Percentiles rank a stretch among this genome's conserved stretches.
Evolutionary conservation across 306 rosid species (phyloP).

Genomic region (Castanea mollissima): DNA sequence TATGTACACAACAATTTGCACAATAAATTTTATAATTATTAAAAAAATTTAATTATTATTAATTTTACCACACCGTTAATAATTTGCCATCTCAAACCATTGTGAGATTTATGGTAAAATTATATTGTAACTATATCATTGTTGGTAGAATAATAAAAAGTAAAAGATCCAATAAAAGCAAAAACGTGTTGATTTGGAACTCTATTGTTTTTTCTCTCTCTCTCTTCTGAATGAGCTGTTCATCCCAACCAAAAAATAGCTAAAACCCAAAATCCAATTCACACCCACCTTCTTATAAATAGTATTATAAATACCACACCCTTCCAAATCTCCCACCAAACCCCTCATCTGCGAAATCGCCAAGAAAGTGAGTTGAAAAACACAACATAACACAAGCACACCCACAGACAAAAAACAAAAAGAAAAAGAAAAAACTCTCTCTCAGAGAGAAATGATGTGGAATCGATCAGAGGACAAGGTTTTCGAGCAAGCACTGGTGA

Average conservation of each 20-base stretch:
- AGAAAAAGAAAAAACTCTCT: too few relatives aligned
- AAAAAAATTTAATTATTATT: rapidly evolving
- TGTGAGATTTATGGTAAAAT: too few relatives aligned
- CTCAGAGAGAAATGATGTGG: slow-evolving; percentile 36
- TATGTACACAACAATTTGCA: too few relatives aligned
- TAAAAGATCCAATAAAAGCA: slow-evolving; percentile 30
- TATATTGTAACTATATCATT: too few relatives aligned
- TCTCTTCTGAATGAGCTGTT: slow-evolving; percentile 27
- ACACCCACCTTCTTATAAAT: not conserved
- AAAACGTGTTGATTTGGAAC: slow-evolving; percentile 70
- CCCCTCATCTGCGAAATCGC: slow-evolving; percentile 42
- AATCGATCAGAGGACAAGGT: slow-evolving; percentile 67
- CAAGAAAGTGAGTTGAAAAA: slow-evolving; percentile 35
- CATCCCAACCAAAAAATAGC: slow-evolving; percentile 31
- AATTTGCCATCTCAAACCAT: rapidly evolving
- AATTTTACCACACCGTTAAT: too few relatives aligned
- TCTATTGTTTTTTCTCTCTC: not conserved
- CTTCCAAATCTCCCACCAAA: slow-evolving; percentile 42
- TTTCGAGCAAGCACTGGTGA: slow-evolving; percentile 69
- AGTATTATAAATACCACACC: not conserved
- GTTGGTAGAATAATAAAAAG: not conserved
- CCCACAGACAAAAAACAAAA: too few relatives aligned
- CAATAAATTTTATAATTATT: too few relatives aligned
- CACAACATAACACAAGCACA: too few relatives aligned
- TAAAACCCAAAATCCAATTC: slow-evolving; percentile 15